phyloP scores from a whole-genome alignment of 2,329 filamentous ascomycete species.

The Calycina marina region DNA sequence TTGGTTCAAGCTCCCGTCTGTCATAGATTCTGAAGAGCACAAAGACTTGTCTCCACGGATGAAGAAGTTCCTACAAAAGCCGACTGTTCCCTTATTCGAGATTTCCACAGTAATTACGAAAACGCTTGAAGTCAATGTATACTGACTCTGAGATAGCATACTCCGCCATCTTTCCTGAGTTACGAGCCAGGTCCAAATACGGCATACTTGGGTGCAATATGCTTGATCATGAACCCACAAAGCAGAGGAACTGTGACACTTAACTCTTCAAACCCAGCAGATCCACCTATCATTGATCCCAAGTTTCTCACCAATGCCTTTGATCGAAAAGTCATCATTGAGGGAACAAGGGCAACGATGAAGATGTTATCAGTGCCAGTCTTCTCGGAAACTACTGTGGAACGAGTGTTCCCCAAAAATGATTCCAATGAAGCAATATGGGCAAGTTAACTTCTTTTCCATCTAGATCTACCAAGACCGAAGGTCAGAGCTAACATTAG shows the following conservation, averaged over 20 bases:
- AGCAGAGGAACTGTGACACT: constrained; percentile 35
- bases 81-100: constrained; percentile 43
- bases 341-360: constrained; percentile 24
- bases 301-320: constrained; percentile 29
- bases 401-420: constrained; percentile 2
- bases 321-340: constrained; percentile 29
- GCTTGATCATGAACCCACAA: constrained; percentile 33
- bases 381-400: constrained; percentile 14
- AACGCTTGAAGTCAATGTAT: no score
- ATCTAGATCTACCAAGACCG: neutral
- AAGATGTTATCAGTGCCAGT: constrained; percentile 15
- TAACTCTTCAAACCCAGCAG: constrained; percentile 34
- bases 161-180: constrained; percentile 2
- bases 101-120: constrained; percentile 26
- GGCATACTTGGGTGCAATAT: constrained; percentile 3
- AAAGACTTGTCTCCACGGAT: constrained; percentile 29
- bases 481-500: neutral
- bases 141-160: no score
- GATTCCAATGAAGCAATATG: constrained; percentile 6
- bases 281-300: constrained; percentile 30
- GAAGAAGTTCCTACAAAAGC: constrained; percentile 29
- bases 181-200: constrained; percentile 2
- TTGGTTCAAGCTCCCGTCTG: constrained; percentile 28
- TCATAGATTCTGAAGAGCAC: constrained; percentile 33
- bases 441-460: constrained; percentile 13